Evolutionary conservation across 225 moss, liverwort and hornwort species (phyloP), one percentile per base, ranked within the genome.

Genomic region (Marchantia paleacea): DNA sequence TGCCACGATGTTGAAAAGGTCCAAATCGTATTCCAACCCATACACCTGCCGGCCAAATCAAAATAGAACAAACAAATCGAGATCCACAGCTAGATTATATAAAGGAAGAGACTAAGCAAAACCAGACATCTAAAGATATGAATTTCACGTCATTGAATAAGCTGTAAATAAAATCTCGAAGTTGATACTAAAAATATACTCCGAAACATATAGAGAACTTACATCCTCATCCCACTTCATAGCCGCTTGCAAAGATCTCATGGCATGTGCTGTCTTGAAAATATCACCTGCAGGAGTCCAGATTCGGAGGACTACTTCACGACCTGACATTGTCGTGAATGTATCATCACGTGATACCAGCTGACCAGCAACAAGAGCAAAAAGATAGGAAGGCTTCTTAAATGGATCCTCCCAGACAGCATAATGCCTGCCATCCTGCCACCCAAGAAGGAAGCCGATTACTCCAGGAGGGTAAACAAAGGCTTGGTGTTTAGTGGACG

Each of bases 141-240:
- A 39, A 18, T 14, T 15, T 2, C 30, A 12, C 51, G 47, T n/a
- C 54, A 48, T 15, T 20, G 31, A 12, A 58, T 31, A 5, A 39
- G 39, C 39, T 39, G 39, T 39, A 39, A 39, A 39, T 2, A 2
- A 39, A 39, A 39, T 2, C 39, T 39, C 15, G 7, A 16, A 30
- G 7, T 82, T 68, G 0, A 81, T 24, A 50, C n/a, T 11, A 69
- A 47, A 30, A 5, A 39, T 39, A 39, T 39, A 39, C 39, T 39
- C 39, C 39, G n/a, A 49, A 64, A 26, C 48, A 20, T 48, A 54
- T 25, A 30, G 19, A 31, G 57, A 31, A 20, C 72, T 82, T 64
- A 96, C 96, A 84, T 95, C 93, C 83, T 97, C 97, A 80, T 97
- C 95, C 97, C 95, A 97, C 81, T 95, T 97, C 97, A 97, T 97